Base-by-base conservation (phyloP, 1,284 basidiomycete species). In the Anthracocystis setariae region DNA sequence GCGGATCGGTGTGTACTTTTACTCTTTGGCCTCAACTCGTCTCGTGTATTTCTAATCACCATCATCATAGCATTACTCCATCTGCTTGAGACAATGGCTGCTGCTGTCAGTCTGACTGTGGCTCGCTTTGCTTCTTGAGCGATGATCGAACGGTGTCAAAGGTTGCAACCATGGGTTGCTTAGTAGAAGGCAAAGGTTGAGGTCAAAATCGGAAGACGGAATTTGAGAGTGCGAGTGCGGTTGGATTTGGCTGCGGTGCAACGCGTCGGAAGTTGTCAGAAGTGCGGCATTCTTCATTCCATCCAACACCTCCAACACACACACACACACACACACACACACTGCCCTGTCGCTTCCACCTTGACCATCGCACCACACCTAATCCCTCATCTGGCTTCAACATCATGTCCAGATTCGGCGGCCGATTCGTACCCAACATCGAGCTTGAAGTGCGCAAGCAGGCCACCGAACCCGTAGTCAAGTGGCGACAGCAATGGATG, bases 401-500 rank as follows among this genome's bases (percentile, higher is more conserved):
- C 52, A 40, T 32, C 21, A 73, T 73, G 65, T 73, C 64, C 12
- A 55, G 64, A 49, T 64, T 67, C 33, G 61, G 61, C 21, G 61
- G 61, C 17, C 44, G 61, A 12, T 68, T 68, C 37, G 53, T 64
- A 12, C 70, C 70, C 33, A 73, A 73, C 37, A 46, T 71, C 50
- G 68, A 71, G 58, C 57, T 61, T 29, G 68, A 71, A 39, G 68
- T 71, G 44, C 61, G 69, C 35, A 38, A 57, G 18, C 56, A 62
- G 29, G 66, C 60, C 9, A 60, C 40, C 2, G 65, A 73, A 47
- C 65, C 67, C 13, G 53, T 73, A 9, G 56, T 46, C 40, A 63
- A 66, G 35, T 73, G 65, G 66, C 60, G 57, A 3, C 69, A 68
- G 33, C 56, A 64, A 42, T 64, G 69, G 65, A 46, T 73, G 3